These are phyloP conservation scores for Cadophora sp. DNA, from an alignment of 2,329 filamentous ascomycete species.

Conservation along the genomic window DNA sequence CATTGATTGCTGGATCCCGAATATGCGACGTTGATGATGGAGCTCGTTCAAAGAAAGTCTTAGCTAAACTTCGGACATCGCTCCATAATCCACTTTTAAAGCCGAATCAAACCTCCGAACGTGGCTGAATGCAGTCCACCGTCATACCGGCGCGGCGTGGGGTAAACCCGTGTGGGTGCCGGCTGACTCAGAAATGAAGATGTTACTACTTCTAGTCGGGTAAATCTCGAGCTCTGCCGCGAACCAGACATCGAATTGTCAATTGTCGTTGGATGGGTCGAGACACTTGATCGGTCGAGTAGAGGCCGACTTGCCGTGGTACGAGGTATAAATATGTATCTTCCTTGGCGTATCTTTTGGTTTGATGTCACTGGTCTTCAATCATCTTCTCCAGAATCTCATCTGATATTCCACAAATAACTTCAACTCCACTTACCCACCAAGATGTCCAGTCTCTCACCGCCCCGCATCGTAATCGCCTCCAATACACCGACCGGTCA, in stretches of 20 bases:
- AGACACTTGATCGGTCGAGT: not conserved
- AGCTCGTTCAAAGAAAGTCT: not conserved
- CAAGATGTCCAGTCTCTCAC: conserved; percentile 13
- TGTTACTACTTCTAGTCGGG: too few relatives aligned
- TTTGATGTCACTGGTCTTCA: not conserved
- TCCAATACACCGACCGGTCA: conserved; percentile 40
- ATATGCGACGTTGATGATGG: too few relatives aligned
- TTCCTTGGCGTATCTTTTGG: not conserved
- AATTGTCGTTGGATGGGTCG: not conserved
- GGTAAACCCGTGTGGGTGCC: conserved; percentile 1
- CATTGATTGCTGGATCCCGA: too few relatives aligned
- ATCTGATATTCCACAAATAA: not conserved
- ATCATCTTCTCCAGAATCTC: not conserved
- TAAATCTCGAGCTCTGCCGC: not conserved
- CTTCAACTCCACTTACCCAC: not conserved
- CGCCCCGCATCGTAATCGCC: conserved; percentile 43
- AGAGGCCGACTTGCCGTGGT: not conserved
- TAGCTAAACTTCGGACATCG: not conserved
- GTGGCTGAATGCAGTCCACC: not conserved
- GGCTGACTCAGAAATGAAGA: not conserved
- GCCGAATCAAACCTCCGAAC: not conserved
- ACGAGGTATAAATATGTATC: not conserved
- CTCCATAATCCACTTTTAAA: not conserved
- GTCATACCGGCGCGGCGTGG: conserved; percentile 9
- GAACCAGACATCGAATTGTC: not conserved